Base-by-base conservation (phyloP, 1,284 basidiomycete species). In the Sparassis latifolia region DNA sequence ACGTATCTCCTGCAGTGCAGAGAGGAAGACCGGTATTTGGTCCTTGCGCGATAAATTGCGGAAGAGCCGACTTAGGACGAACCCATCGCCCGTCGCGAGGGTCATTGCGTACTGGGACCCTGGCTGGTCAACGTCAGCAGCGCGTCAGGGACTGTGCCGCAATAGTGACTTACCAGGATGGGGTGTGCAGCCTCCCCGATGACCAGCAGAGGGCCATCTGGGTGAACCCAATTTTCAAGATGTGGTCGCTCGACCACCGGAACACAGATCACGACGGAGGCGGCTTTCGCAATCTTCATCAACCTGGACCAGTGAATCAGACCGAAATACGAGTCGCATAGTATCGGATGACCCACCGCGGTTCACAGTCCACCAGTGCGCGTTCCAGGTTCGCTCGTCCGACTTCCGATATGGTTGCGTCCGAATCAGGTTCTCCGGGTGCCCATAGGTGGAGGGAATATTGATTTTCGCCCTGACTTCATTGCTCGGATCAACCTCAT, bases 31-130 rank as follows among this genome's bases (percentile, higher is more conserved):
- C 0, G 60, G 56, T 55, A 84, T 79, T 55, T 84, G 80, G 20
- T 76, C 74, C n/a, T 64, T 56, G 1, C 65, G 58, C 46, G 65
- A 65, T 3, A 84, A 64, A 59, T 80, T 77, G 5, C 76, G 75
- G 62, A 84, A 82, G 3, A 84, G 64, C 42, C 73, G 76, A 20
- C 73, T 82, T 5, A 84, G 69, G 5, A 78, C 75, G 2, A 77
- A 77, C 3, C 70, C 78, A 53, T 84, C 82, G 63, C 83, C 81
- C 3, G 81, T 59, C 4, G 72, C 66, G 63, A 83, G 73, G 5
- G 73, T 74, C 12, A 69, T 63, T 5, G 70, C 66, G 59, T 84
- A 82, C 7, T 76, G 64, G 0, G 76, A 71, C 9, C 80, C 79
- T 12, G 74, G 68, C 80, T 84, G 56, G 5, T 49, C 37, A 39